phyloP scores from a whole-genome alignment of 2,329 filamentous ascomycete species.

The Bipolaris gigantea region DNA sequence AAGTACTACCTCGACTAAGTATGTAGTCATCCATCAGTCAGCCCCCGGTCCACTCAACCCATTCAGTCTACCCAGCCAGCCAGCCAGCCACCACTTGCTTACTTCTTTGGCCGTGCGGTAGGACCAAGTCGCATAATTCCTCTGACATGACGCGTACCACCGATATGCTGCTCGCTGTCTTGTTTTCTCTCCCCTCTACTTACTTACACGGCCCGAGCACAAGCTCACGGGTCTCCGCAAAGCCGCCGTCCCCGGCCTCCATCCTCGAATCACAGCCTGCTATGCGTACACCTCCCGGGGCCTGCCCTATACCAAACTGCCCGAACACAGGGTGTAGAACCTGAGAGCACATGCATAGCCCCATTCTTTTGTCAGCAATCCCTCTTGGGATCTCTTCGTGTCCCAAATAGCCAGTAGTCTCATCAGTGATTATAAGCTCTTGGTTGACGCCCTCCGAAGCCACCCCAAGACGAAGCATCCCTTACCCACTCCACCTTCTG shows the following conservation, averaged over 20 bases:
- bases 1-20: too few relatives aligned
- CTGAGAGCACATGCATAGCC: constrained; percentile 1
- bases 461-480: not conserved
- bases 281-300: not conserved
- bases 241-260: constrained; percentile 24
- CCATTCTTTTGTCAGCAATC: constrained; percentile 6
- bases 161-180: too few relatives aligned
- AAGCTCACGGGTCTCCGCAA: constrained; percentile 33
- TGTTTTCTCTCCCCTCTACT: constrained; percentile 17
- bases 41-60: not conserved
- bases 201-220: constrained; percentile 23
- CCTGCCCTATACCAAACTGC: constrained; percentile 1
- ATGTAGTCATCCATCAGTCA: not conserved
- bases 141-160: constrained; percentile 34
- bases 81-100: not conserved
- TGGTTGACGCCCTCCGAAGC: constrained; percentile 10
- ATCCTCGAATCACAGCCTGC: constrained; percentile 4
- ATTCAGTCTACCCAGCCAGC: too few relatives aligned
- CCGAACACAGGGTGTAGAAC: not conserved
- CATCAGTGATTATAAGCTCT: constrained; percentile 12
- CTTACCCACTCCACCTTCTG: not conserved
- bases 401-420: not conserved
- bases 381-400: constrained; percentile 1
- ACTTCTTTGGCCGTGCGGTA: constrained; percentile 21
- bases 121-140: constrained; percentile 18